Evolutionary conservation across 2,329 filamentous ascomycete species (phyloP), one percentile per base, ranked within the genome.

Genomic region (Metarhizium rileyi): DNA sequence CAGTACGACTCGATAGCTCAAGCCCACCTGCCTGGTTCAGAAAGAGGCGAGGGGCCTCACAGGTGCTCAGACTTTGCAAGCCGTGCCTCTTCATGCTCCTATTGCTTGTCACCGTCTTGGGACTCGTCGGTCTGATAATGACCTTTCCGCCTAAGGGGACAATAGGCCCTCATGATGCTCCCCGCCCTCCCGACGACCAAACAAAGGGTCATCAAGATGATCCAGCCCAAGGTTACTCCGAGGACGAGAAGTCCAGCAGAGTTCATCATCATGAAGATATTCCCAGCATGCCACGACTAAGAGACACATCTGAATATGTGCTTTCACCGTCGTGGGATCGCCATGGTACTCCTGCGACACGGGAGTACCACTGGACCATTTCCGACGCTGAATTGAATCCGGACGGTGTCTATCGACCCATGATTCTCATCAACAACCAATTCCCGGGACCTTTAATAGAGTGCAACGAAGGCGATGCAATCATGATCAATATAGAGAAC

Each of bases 401-500:
- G 0, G 80, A 86, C 56, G 82, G 77, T 3, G 64, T 81, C 20
- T 71, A 65, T 41, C 71, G 75, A 20, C 73, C 70, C 8, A 77
- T 84, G 71, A 77, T 89, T 47, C 78, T 83, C 35, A 86, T 89
- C 66, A 89, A 91, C 60, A 81, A 81, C 33, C 72, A 84, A 60
- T 90, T 86, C 65, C 87, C 87, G 0, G 76, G 87, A 0, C 87
- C 87, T 5, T 65, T 86, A 42, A 78, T 93, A 43, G 79, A 87
- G 55, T 80, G 81, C 53, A 87, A 86, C 55, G 81, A 86, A 55
- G 86, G 84, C 20, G 87, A 93, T 57, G 80, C 76, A 1, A 64
- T 93, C 8, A 64, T 87, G 3, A 78, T 90, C 41, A 79, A 86
- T 28, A 72, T 89, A 46, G 69, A 79, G 56, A 91, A 91, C 57